Base-by-base conservation (phyloP, 139 green algal genomes). In the Picochlorum sp. region DNA sequence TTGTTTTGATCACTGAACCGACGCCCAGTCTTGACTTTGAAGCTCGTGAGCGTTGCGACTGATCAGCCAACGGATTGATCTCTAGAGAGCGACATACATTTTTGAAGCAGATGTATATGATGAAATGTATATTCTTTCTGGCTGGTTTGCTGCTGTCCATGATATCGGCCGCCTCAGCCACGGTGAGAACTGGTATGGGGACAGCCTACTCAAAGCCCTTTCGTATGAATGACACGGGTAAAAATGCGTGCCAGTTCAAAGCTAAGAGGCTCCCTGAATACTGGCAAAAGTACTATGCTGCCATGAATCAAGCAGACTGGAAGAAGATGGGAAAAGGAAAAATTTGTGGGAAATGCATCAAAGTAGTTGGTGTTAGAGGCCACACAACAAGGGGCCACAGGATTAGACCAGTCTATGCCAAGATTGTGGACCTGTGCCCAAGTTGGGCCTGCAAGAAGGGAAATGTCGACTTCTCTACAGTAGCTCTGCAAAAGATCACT, bases 391-490 rank as follows among this genome's bases (percentile, higher is more conserved):
- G 36, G 13, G 58, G 24, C 4, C 22, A 24, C 7, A 54, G 24
- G 0, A 35, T 24, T 2, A 40, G 35, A 24, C n/a, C 26, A 18
- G 37, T 33, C 1, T 31, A 31, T 3, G 18, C 28, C 28, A 61
- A 61, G 14, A 61, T 61, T 61, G 32, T 61, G 6, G 55, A 61
- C 10, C 10, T 25, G 31, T 61, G 55, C 16, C 32, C 55, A 30
- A 50, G 20, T 18, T 59, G 52, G 41, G 45, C 16, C 13, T 43
- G 31, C 44, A 33, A 49, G 20, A 37, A 28, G 24, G 44, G 43
- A 50, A 28, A 57, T 32, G 33, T 67, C 6, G 59, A 67, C 25
- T 67, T 67, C 45, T 67, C 59, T n/a, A 67, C 59, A 18, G 18
- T 12, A 18, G 59, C 45, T 26, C 29, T 67, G 28, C 9, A 45